Percentiles rank a stretch among this genome's conserved stretches.
Evolutionary conservation across 1,284 basidiomycete species (phyloP).

Genomic region (Fomitopsis pinicola): DNA sequence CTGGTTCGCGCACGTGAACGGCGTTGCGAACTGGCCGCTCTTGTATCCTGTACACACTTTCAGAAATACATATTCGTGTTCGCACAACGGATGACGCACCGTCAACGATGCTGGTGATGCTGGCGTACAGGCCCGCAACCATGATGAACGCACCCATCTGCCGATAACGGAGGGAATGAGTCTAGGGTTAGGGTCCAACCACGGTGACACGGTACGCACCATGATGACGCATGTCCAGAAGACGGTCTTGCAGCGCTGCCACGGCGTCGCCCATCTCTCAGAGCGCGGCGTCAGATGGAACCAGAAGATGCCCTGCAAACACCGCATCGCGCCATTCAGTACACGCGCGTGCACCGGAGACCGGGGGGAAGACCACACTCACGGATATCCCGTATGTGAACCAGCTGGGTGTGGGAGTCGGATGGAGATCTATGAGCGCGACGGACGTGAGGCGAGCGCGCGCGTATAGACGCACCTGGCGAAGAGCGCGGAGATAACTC

Average conservation of each 20-base stretch:
- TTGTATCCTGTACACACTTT: conserved; percentile 14
- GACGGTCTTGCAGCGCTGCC: conserved; percentile 21
- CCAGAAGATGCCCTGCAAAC: conserved; percentile 25
- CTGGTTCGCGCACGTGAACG: conserved; percentile 18
- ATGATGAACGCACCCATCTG: conserved; percentile 30
- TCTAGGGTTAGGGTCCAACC: conserved; percentile 7
- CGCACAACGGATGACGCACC: conserved; percentile 13
- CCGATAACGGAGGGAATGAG: not conserved
- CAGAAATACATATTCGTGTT: too few relatives aligned
- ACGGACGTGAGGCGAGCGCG: not conserved
- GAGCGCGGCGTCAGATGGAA: conserved; percentile 24
- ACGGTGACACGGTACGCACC: conserved; percentile 10
- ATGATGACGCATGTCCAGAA: conserved; percentile 25
- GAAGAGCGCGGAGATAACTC: conserved; percentile 27
- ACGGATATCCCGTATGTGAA: conserved; percentile 30
- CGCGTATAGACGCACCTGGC: conserved; percentile 16
- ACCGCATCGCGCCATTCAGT: not conserved
- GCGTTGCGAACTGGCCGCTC: conserved; percentile 14
- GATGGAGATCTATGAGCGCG: not conserved
- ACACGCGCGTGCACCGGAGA: not conserved
- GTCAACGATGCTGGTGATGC: conserved; percentile 25
- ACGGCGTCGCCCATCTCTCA: conserved; percentile 21
- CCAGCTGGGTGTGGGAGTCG: conserved; percentile 17
- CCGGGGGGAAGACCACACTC: not conserved
- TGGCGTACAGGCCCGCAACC: conserved; percentile 28